Conservation (phyloP, 2,329 filamentous ascomycete species). For the Colletotrichum abscissum region DNA sequence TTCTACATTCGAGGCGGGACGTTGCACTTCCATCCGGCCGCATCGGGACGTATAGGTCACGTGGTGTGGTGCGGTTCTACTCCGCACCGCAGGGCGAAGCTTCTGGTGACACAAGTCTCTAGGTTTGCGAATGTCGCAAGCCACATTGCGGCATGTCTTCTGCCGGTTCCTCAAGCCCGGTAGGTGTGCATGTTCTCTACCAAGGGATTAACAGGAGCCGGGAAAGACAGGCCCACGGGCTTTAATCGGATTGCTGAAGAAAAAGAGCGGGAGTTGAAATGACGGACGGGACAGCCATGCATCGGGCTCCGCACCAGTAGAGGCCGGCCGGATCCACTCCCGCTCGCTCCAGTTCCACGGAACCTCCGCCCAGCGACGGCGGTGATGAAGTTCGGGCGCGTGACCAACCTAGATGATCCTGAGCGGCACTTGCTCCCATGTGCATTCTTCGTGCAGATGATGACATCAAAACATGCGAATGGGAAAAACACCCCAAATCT, state of each 20-base stretch:
- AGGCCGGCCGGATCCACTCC: neutral
- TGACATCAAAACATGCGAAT: neutral
- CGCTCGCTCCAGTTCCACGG: neutral
- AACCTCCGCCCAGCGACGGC: neutral
- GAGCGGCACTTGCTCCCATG: neutral
- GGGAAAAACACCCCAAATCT: neutral
- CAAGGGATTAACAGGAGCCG: neutral
- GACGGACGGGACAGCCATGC: neutral
- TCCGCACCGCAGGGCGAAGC: conserved; percentile 28
- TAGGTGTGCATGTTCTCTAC: neutral
- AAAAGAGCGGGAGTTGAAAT: neutral
- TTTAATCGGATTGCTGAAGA: neutral
- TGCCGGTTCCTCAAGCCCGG: neutral
- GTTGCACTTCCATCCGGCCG: neutral
- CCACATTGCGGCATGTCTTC: neutral
- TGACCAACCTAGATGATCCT: neutral
- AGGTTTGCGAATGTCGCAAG: conserved; percentile 11
- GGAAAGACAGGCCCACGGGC: neutral
- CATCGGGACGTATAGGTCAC: conserved; percentile 15
- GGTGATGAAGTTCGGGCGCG: neutral
- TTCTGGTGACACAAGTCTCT: conserved; percentile 12
- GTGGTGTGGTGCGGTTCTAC: conserved; percentile 17
- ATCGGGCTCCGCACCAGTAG: conserved; percentile 7
- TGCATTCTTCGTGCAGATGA: neutral
- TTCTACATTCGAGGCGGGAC: conserved; percentile 4